phyloP scores from a whole-genome alignment of 768 basidiomycete genomes.

The Tulasnella sp. region DNA sequence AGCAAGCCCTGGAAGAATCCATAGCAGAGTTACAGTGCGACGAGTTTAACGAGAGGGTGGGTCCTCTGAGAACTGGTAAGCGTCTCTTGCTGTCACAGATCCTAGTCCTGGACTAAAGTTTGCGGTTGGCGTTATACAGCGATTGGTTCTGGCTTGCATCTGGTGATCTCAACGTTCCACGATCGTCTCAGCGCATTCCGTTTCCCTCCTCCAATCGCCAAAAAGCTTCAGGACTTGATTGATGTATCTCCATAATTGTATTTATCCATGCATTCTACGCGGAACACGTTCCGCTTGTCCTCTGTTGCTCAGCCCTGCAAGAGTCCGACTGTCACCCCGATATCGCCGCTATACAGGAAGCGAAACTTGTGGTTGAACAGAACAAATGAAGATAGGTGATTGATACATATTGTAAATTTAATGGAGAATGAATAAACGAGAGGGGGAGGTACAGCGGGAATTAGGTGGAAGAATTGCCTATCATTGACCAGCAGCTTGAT shows the following conservation, averaged over 20 bases:
- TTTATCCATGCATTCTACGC: conserved; percentile 27
- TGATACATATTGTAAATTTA: background rate
- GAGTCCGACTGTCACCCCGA: background rate
- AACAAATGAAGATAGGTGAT: no score
- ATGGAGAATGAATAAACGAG: background rate
- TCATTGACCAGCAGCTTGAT: background rate
- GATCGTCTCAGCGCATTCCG: conserved; percentile 70
- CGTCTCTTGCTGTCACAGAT: background rate
- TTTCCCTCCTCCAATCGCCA: conserved; percentile 65
- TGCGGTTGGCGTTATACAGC: conserved; percentile 39
- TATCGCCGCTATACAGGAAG: background rate
- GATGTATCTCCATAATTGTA: conserved; percentile 38
- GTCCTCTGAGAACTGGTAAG: conserved; percentile 55
- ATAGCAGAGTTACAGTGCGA: conserved; percentile 49
- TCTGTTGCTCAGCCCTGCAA: background rate
- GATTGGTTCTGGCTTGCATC: conserved; percentile 60
- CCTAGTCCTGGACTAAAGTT: background rate
- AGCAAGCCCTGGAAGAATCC: conserved; percentile 62
- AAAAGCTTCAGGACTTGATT: conserved; percentile 64
- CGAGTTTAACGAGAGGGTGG: conserved; percentile 52
- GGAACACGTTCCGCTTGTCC: background rate
- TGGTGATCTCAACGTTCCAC: conserved; percentile 69
- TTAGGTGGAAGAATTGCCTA: background rate
- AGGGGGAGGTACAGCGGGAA: background rate
- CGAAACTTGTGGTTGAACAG: no score